Evolutionary conservation across 2,329 filamentous ascomycete genomes (phyloP).

Genomic region (Aspergillus ochraceoroseus): DNA sequence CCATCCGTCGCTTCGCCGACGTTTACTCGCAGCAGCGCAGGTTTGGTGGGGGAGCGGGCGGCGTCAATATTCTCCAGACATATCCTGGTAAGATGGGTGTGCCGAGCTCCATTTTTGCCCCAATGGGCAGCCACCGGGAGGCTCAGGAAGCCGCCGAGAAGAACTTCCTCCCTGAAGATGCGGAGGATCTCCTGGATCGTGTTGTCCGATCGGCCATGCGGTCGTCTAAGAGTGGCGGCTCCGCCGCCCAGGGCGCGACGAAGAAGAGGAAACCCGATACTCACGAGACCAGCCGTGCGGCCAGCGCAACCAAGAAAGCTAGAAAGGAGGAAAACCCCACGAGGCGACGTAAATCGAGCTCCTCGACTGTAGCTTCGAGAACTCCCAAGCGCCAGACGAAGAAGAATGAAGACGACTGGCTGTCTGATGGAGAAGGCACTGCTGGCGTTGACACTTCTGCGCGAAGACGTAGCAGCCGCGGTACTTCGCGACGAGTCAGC

Average conservation of each 20-base stretch:
- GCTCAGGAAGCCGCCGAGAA: slow-evolving; percentile 83
- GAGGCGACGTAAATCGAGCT: slow-evolving; percentile 35
- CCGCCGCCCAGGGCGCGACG: slow-evolving; percentile 22
- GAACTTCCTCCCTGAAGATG: slow-evolving; percentile 71
- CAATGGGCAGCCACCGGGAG: slow-evolving; percentile 68
- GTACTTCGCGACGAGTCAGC: slow-evolving; percentile 35
- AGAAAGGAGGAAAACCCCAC: slow-evolving; percentile 35
- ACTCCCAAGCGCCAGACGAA: slow-evolving; percentile 37
- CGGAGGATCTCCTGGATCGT: slow-evolving; percentile 71
- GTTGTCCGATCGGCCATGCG: slow-evolving; percentile 67
- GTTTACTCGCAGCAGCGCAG: slow-evolving; percentile 66
- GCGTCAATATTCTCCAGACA: slow-evolving; percentile 63
- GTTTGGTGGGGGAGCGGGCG: slow-evolving; percentile 38
- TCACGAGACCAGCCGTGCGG: slow-evolving; percentile 25
- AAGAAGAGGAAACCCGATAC: slow-evolving; percentile 44
- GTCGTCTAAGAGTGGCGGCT: slow-evolving; percentile 46
- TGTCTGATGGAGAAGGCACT: slow-evolving; percentile 42
- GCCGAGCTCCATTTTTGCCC: slow-evolving; percentile 70
- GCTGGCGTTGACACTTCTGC: slow-evolving; percentile 32
- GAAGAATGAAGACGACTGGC: slow-evolving; percentile 40
- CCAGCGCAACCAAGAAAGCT: slow-evolving; percentile 28
- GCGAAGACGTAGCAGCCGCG: slow-evolving; percentile 41
- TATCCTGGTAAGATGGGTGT: slow-evolving; percentile 76
- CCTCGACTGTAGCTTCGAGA: slow-evolving; percentile 29
- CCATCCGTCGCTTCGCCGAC: slow-evolving; percentile 82